Conservation (phyloP, 345 rosid genomes). For the Reutealis trisperma region DNA sequence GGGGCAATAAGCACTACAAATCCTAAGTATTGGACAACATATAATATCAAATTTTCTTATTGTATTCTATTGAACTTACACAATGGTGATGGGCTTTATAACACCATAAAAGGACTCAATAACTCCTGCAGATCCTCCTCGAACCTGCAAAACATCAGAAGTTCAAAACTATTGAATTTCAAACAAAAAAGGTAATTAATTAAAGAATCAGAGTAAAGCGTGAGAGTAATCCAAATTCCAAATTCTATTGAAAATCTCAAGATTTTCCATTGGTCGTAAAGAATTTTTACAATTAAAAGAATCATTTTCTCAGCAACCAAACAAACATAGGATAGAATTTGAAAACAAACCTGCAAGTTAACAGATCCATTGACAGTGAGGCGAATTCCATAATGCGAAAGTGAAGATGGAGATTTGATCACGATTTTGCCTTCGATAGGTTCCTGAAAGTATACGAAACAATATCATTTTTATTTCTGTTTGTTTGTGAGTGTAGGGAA, state of each 20-base stretch:
- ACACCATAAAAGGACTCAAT: constrained; percentile 80
- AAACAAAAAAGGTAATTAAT: too few species aligned
- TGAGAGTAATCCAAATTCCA: neutral
- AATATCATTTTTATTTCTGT: too few species aligned
- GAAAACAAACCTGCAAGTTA: constrained; percentile 61
- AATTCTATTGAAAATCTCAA: neutral
- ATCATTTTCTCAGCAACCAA: neutral
- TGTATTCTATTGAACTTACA: constrained; percentile 38
- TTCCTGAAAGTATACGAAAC: constrained; percentile 42
- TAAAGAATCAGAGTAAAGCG: neutral
- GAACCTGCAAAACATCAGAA: constrained; percentile 45
- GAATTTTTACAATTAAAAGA: neutral
- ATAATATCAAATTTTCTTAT: too few species aligned
- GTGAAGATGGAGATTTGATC: constrained; percentile 61
- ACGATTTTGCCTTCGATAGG: constrained; percentile 68
- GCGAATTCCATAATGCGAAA: constrained; percentile 75
- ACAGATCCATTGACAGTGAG: constrained; percentile 67
- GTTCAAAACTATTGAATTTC: neutral
- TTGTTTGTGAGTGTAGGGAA: neutral
- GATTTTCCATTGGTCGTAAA: neutral
- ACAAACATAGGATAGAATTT: constrained; percentile 7
- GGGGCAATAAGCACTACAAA: too few species aligned
- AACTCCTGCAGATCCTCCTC: constrained; percentile 91
- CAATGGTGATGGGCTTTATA: constrained; percentile 66
- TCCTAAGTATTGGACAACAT: too few species aligned